These are phyloP conservation scores for Tulasnella sp. DNA, from an alignment of 768 basidiomycete genomes.

Conservation along the genomic window DNA sequence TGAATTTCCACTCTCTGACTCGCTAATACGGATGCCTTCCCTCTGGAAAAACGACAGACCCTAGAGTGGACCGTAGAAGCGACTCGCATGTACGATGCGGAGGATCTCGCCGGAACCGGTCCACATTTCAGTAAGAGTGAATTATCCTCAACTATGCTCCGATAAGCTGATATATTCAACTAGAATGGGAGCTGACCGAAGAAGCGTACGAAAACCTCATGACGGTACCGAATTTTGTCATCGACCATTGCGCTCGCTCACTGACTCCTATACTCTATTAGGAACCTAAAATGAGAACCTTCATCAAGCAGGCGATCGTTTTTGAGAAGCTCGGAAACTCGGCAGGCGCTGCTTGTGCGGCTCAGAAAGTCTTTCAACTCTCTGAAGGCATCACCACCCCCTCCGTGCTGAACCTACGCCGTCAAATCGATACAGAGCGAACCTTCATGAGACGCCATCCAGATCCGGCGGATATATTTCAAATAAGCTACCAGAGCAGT, in stretches of 20 bases:
- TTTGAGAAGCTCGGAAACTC: slow-evolving; percentile 28
- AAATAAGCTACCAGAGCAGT: background rate
- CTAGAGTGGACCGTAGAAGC: background rate
- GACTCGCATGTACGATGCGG: background rate
- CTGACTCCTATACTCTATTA: too few species aligned
- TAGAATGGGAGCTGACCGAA: too few species aligned
- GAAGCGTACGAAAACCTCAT: too few species aligned
- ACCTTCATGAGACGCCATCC: background rate
- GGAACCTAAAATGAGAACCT: slow-evolving; percentile 18
- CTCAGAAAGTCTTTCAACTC: background rate
- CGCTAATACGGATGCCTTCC: background rate
- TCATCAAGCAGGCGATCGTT: slow-evolving; percentile 21
- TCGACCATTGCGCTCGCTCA: too few species aligned
- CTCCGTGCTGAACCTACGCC: background rate
- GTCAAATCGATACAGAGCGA: background rate
- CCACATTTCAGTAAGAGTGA: background rate
- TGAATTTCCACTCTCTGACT: background rate
- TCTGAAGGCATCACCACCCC: background rate
- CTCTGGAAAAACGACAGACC: background rate
- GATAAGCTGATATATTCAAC: too few species aligned
- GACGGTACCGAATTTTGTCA: too few species aligned
- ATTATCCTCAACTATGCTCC: background rate
- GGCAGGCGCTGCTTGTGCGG: slow-evolving; percentile 24
- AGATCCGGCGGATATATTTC: background rate
- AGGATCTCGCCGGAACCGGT: background rate